Evolutionary conservation across 192 early-diverging fungal species (phyloP), one percentile per base, ranked within the genome.

Genomic region (Glomus cerebriforme): DNA sequence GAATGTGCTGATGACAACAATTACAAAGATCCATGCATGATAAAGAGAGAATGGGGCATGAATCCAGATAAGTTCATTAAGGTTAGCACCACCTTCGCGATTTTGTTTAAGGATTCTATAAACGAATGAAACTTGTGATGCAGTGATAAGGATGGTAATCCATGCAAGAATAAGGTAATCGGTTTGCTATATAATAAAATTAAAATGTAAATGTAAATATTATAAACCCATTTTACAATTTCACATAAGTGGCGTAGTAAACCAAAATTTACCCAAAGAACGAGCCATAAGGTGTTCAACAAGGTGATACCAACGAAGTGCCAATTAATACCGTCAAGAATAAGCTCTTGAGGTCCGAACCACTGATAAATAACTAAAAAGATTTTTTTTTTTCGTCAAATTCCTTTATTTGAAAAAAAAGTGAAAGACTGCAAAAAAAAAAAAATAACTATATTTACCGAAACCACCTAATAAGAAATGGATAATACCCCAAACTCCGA

Each of bases 1-100:
- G 77, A 92, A 88, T 62, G 83, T 73, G 85, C 90, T 92, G 78
- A 92, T 78, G 79, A 90, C 81, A 81, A 82, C 69, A 58, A 90
- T 77, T 73, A 89, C 88, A 65, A 88, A 81, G 67, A 92, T 85
- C 87, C 89, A 91, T 35, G 88, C 91, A 82, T 91, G 89, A 83
- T 88, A 92, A 34, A 91, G 81, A 45, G 89, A 90, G 87, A 93
- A 89, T 79, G 92, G 92, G 49, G 90, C 87, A 80, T 90, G 90
- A 37, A 92, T 79, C 65, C 90, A 89, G 39, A 92, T 3, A 26
- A 60, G 78, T 58, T 93, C 87, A 26, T 63, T 66, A 72, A 73
- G 59, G 35, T 76, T 81, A 13, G 66, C 69, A 19, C 85, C 54
- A 13, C 82, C n/a, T n/a, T n/a, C 81, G 45, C 78, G 81, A 31